Conservation (phyloP, 805 yeast genomes). For the Tetrapisispora nanseiensis region DNA sequence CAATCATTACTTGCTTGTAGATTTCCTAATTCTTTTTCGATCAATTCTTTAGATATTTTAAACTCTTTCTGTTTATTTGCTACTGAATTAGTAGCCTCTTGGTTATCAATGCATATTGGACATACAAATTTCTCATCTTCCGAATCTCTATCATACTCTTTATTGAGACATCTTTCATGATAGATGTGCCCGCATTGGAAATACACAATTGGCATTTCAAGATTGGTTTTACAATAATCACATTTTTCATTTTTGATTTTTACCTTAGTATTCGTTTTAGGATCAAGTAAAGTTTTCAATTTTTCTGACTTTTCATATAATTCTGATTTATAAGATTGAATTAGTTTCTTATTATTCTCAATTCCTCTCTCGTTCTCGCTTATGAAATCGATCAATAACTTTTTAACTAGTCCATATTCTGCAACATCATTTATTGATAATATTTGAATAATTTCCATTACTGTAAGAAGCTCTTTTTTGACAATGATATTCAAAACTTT, state of each 20-base stretch:
- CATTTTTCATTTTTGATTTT: constrained; percentile 52
- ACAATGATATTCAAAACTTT: constrained; percentile 46
- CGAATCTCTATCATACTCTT: constrained; percentile 27
- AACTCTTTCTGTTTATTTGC: constrained; percentile 51
- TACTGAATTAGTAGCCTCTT: constrained; percentile 53
- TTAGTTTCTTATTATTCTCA: constrained; percentile 54
- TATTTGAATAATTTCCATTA: constrained; percentile 67
- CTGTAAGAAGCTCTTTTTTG: constrained; percentile 46
- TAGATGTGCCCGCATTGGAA: constrained; percentile 81
- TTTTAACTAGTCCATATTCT: constrained; percentile 63
- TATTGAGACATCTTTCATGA: constrained; percentile 69
- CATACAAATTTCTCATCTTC: constrained; percentile 36
- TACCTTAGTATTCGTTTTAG: constrained; percentile 33
- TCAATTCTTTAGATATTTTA: constrained; percentile 53
- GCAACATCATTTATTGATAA: constrained; percentile 53
- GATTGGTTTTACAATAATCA: constrained; percentile 48
- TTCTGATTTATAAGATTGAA: constrained; percentile 59
- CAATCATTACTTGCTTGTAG: constrained; percentile 43
- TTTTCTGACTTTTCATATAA: constrained; percentile 44
- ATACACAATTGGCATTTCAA: constrained; percentile 73
- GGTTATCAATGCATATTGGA: constrained; percentile 66
- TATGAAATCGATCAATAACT: constrained; percentile 53
- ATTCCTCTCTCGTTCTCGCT: constrained; percentile 54
- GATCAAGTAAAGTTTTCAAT: constrained; percentile 38
- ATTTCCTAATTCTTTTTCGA: constrained; percentile 46